Conservation (phyloP, 2,329 filamentous ascomycete species). For the Didymella segeticola region DNA sequence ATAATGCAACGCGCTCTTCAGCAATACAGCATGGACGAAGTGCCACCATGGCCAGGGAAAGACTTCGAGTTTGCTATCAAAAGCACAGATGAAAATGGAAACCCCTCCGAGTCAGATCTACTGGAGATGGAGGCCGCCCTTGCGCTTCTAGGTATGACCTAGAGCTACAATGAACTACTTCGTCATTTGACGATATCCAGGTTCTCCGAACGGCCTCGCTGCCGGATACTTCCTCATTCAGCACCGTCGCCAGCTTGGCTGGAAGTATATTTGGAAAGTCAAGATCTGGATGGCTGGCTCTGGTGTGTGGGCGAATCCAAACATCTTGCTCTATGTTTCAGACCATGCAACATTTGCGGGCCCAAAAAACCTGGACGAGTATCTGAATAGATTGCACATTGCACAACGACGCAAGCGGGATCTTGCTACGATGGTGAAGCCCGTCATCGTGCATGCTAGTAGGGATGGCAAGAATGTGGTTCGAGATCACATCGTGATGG, state of each 20-base stretch:
- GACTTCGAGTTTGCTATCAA: slow-evolving; percentile 7
- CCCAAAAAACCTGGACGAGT: background rate
- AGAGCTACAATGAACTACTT: background rate
- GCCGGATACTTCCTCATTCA: slow-evolving; percentile 22
- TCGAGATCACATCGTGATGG: slow-evolving; percentile 7
- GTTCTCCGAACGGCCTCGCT: slow-evolving; percentile 19
- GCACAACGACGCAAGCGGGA: background rate
- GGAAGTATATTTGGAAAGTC: slow-evolving; percentile 19
- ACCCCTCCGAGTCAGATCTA: background rate
- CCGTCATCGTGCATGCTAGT: background rate
- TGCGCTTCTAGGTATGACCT: slow-evolving; percentile 4
- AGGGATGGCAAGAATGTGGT: slow-evolving; percentile 9
- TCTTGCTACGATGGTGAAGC: background rate
- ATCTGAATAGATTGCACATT: background rate
- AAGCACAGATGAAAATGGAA: background rate
- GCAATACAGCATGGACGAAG: background rate
- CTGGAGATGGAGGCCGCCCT: slow-evolving; percentile 6
- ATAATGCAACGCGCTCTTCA: background rate
- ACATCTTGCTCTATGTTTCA: slow-evolving; percentile 18
- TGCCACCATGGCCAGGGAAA: slow-evolving; percentile 5
- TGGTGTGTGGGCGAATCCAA: background rate
- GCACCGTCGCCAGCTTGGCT: slow-evolving; percentile 20
- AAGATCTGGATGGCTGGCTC: slow-evolving; percentile 6
- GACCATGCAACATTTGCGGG: slow-evolving; percentile 1
- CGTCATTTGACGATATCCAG: background rate